Base-by-base conservation (phyloP, 345 rosid genomes). In the Nasturtium officinale region DNA sequence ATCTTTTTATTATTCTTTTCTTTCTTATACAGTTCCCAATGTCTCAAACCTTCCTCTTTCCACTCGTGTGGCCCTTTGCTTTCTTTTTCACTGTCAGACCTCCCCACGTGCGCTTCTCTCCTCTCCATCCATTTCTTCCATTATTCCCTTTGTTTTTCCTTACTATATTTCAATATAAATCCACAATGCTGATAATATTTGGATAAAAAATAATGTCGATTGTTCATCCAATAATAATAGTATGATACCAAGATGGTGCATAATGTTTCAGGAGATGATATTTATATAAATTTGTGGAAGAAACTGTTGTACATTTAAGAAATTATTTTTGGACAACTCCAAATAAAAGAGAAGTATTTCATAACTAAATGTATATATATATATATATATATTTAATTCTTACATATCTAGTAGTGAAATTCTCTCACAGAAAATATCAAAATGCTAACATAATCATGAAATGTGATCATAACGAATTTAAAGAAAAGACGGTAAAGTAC, bases 1-100 rank as follows among this genome's bases (percentile, higher is more conserved):
- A 32, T 25, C 23, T 55, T 45, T 23, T 23, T 16, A 33, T 17
- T 69, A 3, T 43, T 56, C 2, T 17, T 17, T 15, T 56, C 2
- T 3, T 8, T 46, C 35, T 15, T 45, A 2, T 1, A 51, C 85
- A 58, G 35, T 85, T 85, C 62, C 89, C 86, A 35, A 82, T 30
- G 80, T 62, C 67, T 61, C 5, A 65, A 59, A 40, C 15, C 32
- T 25, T 32, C 30, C 43, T 51, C 61, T 64, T 55, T 65, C 58
- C 65, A 67, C 86, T 80, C 86, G 86, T 82, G 80, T 84, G 82
- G 77, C 23, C 67, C 78, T 74, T 48, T 0, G 32, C 72, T 56
- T 56, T 73, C 45, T 65, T 48, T 73, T 65, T 73, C 65, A 12
- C 17, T 65, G 83, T 73, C 85, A 82, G 86, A 15, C 23, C 67